phyloP scores from a whole-genome alignment of 441 rosid genomes.

The Populus tomentosa region DNA sequence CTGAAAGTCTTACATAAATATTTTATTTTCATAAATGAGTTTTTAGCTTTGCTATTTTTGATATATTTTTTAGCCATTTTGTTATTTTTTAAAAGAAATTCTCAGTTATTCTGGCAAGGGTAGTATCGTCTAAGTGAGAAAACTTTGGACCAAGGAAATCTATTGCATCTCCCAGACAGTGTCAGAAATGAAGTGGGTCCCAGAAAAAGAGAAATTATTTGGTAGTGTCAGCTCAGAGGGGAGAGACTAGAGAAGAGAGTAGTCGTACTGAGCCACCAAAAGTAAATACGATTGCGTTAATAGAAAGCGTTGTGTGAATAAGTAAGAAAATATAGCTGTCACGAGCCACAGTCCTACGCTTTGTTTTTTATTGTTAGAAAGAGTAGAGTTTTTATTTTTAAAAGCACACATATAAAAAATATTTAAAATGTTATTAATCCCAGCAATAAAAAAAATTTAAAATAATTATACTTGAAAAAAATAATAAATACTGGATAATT shows the following conservation, averaged over 20 bases:
- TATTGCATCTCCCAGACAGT: not conserved
- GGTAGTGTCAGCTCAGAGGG: not conserved
- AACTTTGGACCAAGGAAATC: conserved; percentile 8
- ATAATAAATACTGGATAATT: accelerated
- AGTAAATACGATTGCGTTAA: conserved; percentile 3
- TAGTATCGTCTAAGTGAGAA: not conserved
- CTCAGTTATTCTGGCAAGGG: not conserved
- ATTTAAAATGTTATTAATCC: too few species aligned
- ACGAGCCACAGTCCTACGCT: not conserved
- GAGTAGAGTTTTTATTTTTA: not conserved
- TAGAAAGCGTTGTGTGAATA: not conserved
- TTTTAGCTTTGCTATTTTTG: too few species aligned
- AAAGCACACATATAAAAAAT: too few species aligned
- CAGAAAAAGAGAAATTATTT: not conserved
- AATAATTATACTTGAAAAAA: too few species aligned
- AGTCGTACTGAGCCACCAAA: conserved; percentile 3
- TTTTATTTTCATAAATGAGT: too few species aligned
- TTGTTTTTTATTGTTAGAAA: not conserved
- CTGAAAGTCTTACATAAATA: not conserved
- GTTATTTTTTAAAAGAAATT: too few species aligned
- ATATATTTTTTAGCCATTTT: too few species aligned
- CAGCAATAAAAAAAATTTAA: too few species aligned
- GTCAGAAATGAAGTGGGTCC: conserved; percentile 9
- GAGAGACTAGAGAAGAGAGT: not conserved
- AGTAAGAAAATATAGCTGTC: not conserved